Conservation (phyloP, 495 filamentous ascomycete species). For the Aspergillus taichungensis region DNA sequence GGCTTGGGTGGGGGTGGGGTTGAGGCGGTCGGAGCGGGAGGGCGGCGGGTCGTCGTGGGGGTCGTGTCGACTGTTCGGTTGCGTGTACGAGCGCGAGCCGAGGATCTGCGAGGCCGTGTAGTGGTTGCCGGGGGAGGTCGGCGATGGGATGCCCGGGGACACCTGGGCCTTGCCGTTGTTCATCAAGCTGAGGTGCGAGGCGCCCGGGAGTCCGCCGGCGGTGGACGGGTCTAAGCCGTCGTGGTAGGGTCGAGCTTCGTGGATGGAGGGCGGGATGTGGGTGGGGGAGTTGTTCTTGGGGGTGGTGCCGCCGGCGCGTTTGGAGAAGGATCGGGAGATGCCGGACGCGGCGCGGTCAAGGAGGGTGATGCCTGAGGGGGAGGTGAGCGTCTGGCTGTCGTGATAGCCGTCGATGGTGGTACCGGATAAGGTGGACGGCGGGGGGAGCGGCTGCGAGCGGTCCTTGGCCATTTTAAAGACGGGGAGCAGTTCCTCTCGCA, state of each 20-base stretch:
- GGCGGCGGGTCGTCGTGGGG: conserved; percentile 34
- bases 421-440: conserved; percentile 27
- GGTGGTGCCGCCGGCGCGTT: conserved; percentile 64
- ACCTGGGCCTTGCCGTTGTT: conserved; percentile 55
- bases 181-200: conserved; percentile 65
- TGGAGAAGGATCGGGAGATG: conserved; percentile 67
- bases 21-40: conserved; percentile 28
- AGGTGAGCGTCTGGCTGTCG: conserved; percentile 32
- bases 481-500: conserved; percentile 86
- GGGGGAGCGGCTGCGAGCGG: conserved; percentile 75
- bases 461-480: conserved; percentile 86
- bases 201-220: conserved; percentile 53
- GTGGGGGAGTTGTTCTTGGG: conserved; percentile 80
- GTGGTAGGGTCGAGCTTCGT: conserved; percentile 44
- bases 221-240: conserved; percentile 51
- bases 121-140: conserved; percentile 62
- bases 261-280: conserved; percentile 52
- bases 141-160: conserved; percentile 68
- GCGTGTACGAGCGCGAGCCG: conserved; percentile 40
- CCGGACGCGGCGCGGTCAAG: conserved; percentile 20
- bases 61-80: conserved; percentile 29
- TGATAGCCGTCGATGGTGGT: conserved; percentile 17
- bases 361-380: conserved; percentile 32
- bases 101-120: conserved; percentile 41
- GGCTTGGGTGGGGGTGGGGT: conserved; percentile 31